Percentiles rank a stretch among this genome's conserved stretches.
Conservation (phyloP, 768 basidiomycete genomes). For the Suillus hirtellus region DNA sequence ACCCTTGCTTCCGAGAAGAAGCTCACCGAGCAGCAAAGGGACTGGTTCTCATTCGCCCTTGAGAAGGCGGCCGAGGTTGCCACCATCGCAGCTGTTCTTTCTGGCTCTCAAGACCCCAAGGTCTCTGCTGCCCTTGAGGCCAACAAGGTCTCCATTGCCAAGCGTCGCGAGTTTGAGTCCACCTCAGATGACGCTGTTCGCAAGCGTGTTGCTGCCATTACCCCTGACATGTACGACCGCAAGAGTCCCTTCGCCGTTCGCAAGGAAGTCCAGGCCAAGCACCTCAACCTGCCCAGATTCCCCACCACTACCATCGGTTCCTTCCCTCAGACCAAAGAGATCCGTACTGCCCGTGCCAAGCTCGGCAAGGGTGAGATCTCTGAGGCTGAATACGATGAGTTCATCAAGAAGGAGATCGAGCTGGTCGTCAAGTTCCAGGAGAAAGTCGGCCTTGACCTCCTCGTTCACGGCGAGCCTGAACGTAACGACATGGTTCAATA, state of each 20-base stretch:
- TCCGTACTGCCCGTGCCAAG: constrained; percentile 95
- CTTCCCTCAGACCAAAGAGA: constrained; percentile 99
- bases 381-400: constrained; percentile 86
- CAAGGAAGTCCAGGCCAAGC: constrained; percentile 84
- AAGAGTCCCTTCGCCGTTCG: constrained; percentile 87
- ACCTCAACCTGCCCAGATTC: constrained; percentile 92
- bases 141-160: constrained; percentile 88
- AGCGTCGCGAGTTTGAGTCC: constrained; percentile 92
- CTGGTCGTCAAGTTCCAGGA: constrained; percentile 95
- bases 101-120: constrained; percentile 76
- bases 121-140: constrained; percentile 77
- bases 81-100: constrained; percentile 79
- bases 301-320: constrained; percentile 98
- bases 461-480: constrained; percentile 99
- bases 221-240: constrained; percentile 80
- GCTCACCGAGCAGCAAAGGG: constrained; percentile 84
- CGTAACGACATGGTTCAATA: constrained; percentile 99
- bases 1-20: constrained; percentile 92
- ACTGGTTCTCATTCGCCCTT: constrained; percentile 98
- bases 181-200: constrained; percentile 93
- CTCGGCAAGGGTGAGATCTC: constrained; percentile 90
- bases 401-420: constrained; percentile 98
- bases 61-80: constrained; percentile 96
- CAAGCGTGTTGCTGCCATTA: constrained; percentile 92
- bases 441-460: constrained; percentile 90